Base-by-base conservation (phyloP, 345 rosid genomes). In the Ricinus communis region DNA sequence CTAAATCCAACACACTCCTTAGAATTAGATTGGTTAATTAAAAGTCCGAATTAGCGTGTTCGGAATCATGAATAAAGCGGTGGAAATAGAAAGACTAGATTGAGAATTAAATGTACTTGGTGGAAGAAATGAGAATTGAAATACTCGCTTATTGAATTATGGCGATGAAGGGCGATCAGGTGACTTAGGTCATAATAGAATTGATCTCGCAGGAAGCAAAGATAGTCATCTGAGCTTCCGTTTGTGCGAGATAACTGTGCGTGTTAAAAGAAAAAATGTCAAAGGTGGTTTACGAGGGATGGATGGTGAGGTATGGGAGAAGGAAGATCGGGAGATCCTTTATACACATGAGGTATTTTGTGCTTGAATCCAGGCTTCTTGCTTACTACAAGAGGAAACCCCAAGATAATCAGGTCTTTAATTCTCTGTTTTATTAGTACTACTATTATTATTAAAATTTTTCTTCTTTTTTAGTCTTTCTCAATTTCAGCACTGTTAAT, bases 261-360 rank as follows among this genome's bases (percentile, higher is more conserved):
- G 16, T 2, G 30, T 6, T 52, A 57, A 47, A 31, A 59, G 61
- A 41, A 11, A 30, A 68, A 69, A 88, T 85, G 93, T 86, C 99
- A 38, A 96, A 93, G 80, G 86, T 89, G 28, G 91, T 93, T 49
- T 96, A 93, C 63, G 98, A 96, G 77, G 99, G 99, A 68, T 96
- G 98, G 99, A 96, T 93, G 99, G 98, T 96, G 78, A 83, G 99
- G 69, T 93, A 93, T 65, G 99, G 99, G 67, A 84, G 99, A 70
- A 88, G 97, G 79, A 96, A 87, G 90, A 96, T 96, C 87, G 99
- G 97, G 16, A 71, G 97, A 82, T 93, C 99, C 21, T 96, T 84
- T 62, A 93, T 96, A 75, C 99, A 96, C 64, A 96, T 89, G 99
- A 84, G 99, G 76, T 93, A 88, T 74, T 96, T 96, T 81, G 93